Percentiles rank a stretch among this genome's conserved stretches.
phyloP scores from a whole-genome alignment of 371 early-diverging fungal species.

The Mortierella sp. region DNA sequence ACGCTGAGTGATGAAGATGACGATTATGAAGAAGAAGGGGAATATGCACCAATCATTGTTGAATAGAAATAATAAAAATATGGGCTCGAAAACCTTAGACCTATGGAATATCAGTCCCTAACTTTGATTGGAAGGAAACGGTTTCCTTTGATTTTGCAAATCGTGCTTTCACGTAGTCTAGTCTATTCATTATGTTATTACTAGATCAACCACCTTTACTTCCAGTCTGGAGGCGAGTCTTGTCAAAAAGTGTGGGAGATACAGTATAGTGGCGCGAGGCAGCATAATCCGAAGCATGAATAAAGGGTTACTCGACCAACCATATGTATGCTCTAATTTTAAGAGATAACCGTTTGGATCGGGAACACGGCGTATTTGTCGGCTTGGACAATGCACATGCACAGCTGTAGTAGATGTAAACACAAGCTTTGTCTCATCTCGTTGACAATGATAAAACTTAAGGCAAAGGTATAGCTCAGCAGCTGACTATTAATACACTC shows the following conservation, averaged over 20 bases:
- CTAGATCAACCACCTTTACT: too few species aligned
- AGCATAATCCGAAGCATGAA: background rate
- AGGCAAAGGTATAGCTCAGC: background rate
- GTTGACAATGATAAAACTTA: background rate
- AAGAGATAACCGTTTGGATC: background rate
- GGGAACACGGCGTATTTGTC: slow-evolving; percentile 2
- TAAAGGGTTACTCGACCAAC: background rate
- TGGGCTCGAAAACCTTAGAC: background rate
- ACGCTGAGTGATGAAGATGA: slow-evolving; percentile 27
- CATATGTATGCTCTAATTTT: slow-evolving; percentile 1
- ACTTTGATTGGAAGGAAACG: too few species aligned
- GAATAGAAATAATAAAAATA: slow-evolving; percentile 15
- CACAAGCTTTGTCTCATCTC: background rate
- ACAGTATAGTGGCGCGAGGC: background rate
- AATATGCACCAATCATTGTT: slow-evolving; percentile 56
- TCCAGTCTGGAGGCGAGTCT: too few species aligned
- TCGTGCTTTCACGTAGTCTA: too few species aligned
- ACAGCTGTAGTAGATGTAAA: background rate
- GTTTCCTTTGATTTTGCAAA: too few species aligned
- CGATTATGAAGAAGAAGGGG: slow-evolving; percentile 54
- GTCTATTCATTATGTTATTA: too few species aligned
- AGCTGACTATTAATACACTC: too few species aligned
- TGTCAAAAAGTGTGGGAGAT: background rate
- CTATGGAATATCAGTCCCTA: too few species aligned
- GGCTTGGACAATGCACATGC: slow-evolving; percentile 6